These are phyloP conservation scores for Avena sativa DNA, from an alignment of 176 grass and related monocot species.

Conservation along the genomic window DNA sequence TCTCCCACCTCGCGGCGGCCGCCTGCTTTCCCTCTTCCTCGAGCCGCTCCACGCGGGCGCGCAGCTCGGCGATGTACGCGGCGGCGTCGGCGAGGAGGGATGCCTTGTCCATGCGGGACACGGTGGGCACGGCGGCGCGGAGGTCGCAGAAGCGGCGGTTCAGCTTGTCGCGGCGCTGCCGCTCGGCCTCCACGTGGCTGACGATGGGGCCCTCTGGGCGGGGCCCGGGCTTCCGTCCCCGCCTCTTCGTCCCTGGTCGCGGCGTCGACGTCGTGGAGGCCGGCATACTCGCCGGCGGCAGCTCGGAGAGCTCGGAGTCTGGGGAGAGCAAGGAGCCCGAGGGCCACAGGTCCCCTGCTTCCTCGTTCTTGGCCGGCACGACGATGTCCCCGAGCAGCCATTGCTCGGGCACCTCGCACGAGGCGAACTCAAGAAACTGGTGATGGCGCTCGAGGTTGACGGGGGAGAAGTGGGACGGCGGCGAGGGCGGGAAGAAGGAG, in stretches of 20 bases:
- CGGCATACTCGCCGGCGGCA: not conserved
- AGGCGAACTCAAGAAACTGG: slow-evolving; percentile 49
- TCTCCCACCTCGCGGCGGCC: slow-evolving; percentile 29
- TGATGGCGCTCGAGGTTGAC: not conserved
- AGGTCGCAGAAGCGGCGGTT: slow-evolving; percentile 82
- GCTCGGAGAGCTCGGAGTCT: slow-evolving; percentile 44
- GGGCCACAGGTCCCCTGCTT: not conserved
- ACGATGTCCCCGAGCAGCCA: slow-evolving; percentile 48
- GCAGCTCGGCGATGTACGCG: slow-evolving; percentile 75
- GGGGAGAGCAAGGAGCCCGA: slow-evolving; percentile 39
- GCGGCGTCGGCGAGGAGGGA: slow-evolving; percentile 81
- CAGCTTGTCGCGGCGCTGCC: slow-evolving; percentile 79
- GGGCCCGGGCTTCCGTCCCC: slow-evolving; percentile 47
- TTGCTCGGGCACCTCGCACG: slow-evolving; percentile 59
- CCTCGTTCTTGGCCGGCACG: slow-evolving; percentile 38
- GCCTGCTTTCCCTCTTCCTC: slow-evolving; percentile 51
- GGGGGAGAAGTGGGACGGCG: slow-evolving; percentile 42
- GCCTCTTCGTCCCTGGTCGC: slow-evolving; percentile 43
- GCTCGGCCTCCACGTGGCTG: slow-evolving; percentile 80
- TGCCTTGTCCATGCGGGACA: slow-evolving; percentile 92
- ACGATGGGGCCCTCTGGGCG: slow-evolving; percentile 35
- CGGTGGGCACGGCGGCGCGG: slow-evolving; percentile 72
- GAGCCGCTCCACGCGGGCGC: slow-evolving; percentile 40
- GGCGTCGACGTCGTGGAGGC: not conserved
- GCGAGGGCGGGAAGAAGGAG: slow-evolving; percentile 39